Evolutionary conservation across 1,284 basidiomycete genomes (phyloP), one percentile per base, ranked within the genome.

Genomic region (Boletus hoseneyae): DNA sequence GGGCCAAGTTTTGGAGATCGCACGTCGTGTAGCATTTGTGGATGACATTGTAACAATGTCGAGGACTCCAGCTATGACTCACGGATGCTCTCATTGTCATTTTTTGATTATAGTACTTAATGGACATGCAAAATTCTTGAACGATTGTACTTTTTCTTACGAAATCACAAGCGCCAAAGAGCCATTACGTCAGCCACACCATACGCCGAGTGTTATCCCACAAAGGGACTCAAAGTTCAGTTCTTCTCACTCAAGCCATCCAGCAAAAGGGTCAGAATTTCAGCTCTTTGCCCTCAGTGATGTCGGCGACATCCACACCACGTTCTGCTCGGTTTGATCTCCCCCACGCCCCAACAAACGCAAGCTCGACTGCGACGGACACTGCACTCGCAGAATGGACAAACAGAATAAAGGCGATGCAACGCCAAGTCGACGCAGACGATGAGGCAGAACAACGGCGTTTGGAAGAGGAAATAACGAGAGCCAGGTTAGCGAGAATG

Each of bases 311-410:
- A 6, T 58, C 63, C 23, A 60, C 70, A 34, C 60, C 68, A 7
- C 55, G 50, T 57, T 45, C 73, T 53, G 47, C 71, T 42, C 72
- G 73, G 46, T 58, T 69, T 40, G 73, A 72, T 53, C 59, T 72
- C 1, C 79, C 66, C 57, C 38, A 63, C 25, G 66, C 64, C 25
- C 67, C 67, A 35, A 10, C 48, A 0, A 13, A 41, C 48, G 46
- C 66, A 40, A 45, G 25, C 34, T 50, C 62, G 7, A 35, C 56
- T 4, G 78, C 70, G 62, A 73, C 71, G 11, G 84, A 86, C 56
- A 70, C 74, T 10, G 82, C 80, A 33, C 73, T 89, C n/a, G 75
- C 86, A 16, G 87, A 90, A 65, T 90, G 87, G 87, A 79, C 87
- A 15, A 85, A 71, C 66, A 83, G 77, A 70, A 88, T 90, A 67